Evolutionary conservation across 306 rosid genomes (phyloP), one percentile per base, ranked within the genome.

Genomic region (Cicer cuneatum): DNA sequence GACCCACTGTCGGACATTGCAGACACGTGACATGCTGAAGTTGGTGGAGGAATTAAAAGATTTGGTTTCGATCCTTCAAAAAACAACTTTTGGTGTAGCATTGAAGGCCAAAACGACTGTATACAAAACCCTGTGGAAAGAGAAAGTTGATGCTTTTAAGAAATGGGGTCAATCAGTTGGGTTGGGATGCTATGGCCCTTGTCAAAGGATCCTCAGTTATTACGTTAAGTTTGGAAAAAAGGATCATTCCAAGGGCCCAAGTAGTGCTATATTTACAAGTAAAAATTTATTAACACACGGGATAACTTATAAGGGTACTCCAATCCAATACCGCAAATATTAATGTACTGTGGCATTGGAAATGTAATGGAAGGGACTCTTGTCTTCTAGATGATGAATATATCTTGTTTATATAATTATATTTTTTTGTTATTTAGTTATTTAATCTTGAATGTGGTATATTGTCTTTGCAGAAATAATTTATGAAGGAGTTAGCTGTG

Each of bases 211-310:
- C 61, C 3, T 5, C 8, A 8, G 15, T 16, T 18, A 4, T 54
- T 9, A 18, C 19, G 10, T 7, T 42, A 1, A 87, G 89, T 76
- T 66, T 86, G 72, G 83, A 86, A 82, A 79, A 49, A 61, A 81
- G 87, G 51, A 53, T 84, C 53, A 33, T 81, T 42, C 96, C 87
- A 0, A 81, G 92, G 80, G 74, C 67, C 63, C 43, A 38, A 0
- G 85, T 81, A n/a, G 15, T 78, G 41, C 70, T 67, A 63, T 19
- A 19, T 19, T 19, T 19, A 19, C 1, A 19, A 19, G 21, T 19
- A 19, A 19, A 19, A 19, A 19, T 19, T 19, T 19, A 19, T 19
- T 19, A 19, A 19, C 21, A 19, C 21, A 19, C 21, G 1, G 21
- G 21, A 19, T 19, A 19, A 1, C 21, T 19, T 19, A 19, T 19